phyloP scores from a whole-genome alignment of 2,329 filamentous ascomycete species.

The Sporothrix mexicana region DNA sequence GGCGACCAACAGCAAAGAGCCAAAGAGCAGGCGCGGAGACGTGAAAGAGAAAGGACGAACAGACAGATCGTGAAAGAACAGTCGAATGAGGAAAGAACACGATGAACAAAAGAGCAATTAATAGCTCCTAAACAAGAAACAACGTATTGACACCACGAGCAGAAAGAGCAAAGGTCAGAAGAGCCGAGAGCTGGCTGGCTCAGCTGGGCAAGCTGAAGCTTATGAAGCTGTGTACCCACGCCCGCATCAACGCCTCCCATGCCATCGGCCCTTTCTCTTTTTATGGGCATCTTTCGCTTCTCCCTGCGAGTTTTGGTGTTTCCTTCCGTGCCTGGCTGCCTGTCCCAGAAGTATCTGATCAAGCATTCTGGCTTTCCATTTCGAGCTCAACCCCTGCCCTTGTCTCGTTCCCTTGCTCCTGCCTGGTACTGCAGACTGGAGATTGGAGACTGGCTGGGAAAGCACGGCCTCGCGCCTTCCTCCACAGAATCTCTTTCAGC shows the following conservation, averaged over 20 bases:
- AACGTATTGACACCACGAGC: not conserved
- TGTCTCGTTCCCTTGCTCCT: slow-evolving; percentile 19
- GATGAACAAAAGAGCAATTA: slow-evolving; percentile 1
- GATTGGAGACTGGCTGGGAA: slow-evolving; percentile 5
- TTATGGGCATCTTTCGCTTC: slow-evolving; percentile 9
- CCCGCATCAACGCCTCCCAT: slow-evolving; percentile 17
- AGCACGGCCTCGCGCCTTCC: not conserved
- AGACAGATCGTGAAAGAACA: not conserved
- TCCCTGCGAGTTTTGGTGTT: slow-evolving; percentile 15
- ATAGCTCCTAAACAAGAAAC: not conserved
- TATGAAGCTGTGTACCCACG: slow-evolving; percentile 22
- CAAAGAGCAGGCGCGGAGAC: not conserved
- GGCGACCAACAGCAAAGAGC: not conserved
- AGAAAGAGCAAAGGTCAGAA: not conserved
- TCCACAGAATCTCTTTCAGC: not conserved
- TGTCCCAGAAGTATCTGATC: not conserved
- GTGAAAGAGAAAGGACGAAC: not conserved
- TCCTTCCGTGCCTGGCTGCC: slow-evolving; percentile 8
- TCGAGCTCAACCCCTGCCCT: not conserved
- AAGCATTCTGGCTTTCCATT: not conserved
- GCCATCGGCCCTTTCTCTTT: slow-evolving; percentile 1
- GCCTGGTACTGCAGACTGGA: not conserved
- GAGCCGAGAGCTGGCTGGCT: not conserved
- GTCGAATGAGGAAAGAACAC: not conserved
- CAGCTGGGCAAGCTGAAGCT: slow-evolving; percentile 26